Evolutionary conservation across 2,329 filamentous ascomycete genomes (phyloP).

Genomic region (Herpotrichia juniperi): DNA sequence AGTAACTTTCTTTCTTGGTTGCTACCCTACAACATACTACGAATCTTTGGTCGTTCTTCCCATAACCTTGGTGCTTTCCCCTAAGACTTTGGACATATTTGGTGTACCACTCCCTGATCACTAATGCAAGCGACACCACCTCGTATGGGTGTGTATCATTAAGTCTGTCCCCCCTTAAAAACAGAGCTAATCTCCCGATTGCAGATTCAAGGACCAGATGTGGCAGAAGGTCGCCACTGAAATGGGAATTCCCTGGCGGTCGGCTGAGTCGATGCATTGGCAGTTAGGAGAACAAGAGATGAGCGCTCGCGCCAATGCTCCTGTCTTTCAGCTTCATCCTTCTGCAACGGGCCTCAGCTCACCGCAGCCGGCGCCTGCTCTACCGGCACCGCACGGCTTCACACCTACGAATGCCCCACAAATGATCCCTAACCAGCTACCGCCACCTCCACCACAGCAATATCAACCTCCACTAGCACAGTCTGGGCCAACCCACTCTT

Average conservation of each 20-base stretch:
- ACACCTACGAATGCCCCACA: conserved; percentile 48
- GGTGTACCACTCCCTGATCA: neutral
- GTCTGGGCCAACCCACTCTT: conserved; percentile 33
- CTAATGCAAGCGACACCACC: neutral
- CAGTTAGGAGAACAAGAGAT: conserved; percentile 92
- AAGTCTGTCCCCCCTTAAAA: neutral
- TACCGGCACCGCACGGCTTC: conserved; percentile 38
- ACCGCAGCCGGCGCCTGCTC: conserved; percentile 31
- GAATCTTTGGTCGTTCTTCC: conserved; percentile 9
- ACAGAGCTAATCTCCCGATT: conserved; percentile 25
- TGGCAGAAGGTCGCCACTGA: conserved; percentile 96
- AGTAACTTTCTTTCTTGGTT: conserved; percentile 11
- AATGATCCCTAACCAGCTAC: conserved; percentile 34
- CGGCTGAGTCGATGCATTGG: conserved; percentile 98
- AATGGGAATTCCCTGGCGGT: conserved; percentile 93
- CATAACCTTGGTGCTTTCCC: neutral
- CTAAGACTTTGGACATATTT: conserved; percentile 1
- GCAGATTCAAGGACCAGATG: conserved; percentile 96
- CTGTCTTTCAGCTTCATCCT: conserved; percentile 71
- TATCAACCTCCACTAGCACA: conserved; percentile 30
- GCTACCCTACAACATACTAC: neutral
- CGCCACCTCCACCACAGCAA: conserved; percentile 30
- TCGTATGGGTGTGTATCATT: neutral
- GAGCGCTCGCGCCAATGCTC: conserved; percentile 87
- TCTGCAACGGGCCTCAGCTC: conserved; percentile 42